Evolutionary conservation across 2,329 filamentous ascomycete genomes (phyloP).

Genomic region (Geoglossum cookeanum): DNA sequence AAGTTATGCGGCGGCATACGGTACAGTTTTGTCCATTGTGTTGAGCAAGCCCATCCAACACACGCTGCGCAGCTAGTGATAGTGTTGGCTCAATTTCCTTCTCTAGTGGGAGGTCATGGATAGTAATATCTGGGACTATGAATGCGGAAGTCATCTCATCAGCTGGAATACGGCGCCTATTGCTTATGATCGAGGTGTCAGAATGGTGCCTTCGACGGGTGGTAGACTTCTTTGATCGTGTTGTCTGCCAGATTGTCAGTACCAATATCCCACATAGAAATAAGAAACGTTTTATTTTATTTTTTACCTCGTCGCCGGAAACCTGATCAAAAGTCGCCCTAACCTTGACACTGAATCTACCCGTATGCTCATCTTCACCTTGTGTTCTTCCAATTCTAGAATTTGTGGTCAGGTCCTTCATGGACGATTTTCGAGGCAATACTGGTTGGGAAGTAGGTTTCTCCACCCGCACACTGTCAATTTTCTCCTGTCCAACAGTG

Average conservation of each 20-base stretch:
- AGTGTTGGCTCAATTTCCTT: slow-evolving; percentile 16
- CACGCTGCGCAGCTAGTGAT: slow-evolving; percentile 31
- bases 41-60: slow-evolving; percentile 34
- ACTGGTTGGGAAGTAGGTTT: background rate
- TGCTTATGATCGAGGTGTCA: background rate
- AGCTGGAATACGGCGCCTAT: slow-evolving; percentile 14
- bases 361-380: background rate
- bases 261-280: background rate
- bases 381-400: background rate
- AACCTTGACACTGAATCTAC: background rate
- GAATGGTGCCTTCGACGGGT: background rate
- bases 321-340: background rate
- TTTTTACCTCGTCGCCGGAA: background rate
- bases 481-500: background rate
- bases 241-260: background rate
- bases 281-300: background rate
- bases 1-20: slow-evolving; percentile 30
- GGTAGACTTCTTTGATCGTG: background rate
- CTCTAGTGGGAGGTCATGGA: slow-evolving; percentile 14
- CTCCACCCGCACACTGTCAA: background rate
- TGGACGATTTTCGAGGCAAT: slow-evolving; percentile 5
- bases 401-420: slow-evolving; percentile 1
- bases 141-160: slow-evolving; percentile 40
- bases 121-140: slow-evolving; percentile 38
- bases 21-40: slow-evolving; percentile 38